Evolutionary conservation across 805 yeast genomes (phyloP).

Genomic region (Cyberlindnera maritima): DNA sequence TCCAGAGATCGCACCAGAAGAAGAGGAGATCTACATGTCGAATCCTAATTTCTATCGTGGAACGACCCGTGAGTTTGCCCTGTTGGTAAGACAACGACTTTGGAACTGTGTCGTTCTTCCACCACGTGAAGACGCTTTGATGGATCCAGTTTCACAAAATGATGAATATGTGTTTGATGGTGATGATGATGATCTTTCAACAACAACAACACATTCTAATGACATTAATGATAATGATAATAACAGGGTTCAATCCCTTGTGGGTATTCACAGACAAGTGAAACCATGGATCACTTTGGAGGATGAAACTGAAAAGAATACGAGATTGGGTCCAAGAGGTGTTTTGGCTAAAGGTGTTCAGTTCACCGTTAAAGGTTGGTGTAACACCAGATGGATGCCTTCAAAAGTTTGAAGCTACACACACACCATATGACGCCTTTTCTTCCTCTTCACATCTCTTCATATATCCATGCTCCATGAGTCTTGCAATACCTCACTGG

Average conservation of each 20-base stretch:
- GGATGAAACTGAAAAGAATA: conserved; percentile 17
- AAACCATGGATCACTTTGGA: conserved; percentile 31
- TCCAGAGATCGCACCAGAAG: conserved; percentile 33
- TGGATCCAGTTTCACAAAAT: conserved; percentile 22
- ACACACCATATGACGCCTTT: too few species aligned
- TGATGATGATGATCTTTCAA: not conserved
- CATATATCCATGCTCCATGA: too few species aligned
- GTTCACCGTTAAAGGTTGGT: conserved; percentile 31
- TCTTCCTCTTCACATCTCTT: too few species aligned
- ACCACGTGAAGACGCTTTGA: conserved; percentile 43
- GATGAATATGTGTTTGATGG: conserved; percentile 26
- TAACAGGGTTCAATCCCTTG: conserved; percentile 11
- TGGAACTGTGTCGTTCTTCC: conserved; percentile 53
- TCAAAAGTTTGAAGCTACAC: not conserved
- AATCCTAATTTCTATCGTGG: conserved; percentile 10
- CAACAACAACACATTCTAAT: not conserved
- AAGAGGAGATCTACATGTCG: conserved; percentile 26
- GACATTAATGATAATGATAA: conserved; percentile 1
- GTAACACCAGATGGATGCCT: conserved; percentile 26
- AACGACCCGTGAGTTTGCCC: conserved; percentile 36
- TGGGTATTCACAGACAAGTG: conserved; percentile 23
- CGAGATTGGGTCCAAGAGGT: conserved; percentile 22
- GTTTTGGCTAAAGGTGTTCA: conserved; percentile 20
- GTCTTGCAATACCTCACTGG: not conserved
- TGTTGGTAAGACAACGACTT: conserved; percentile 45